Evolutionary conservation across 495 filamentous ascomycete genomes (phyloP), one percentile per base, ranked within the genome.

Genomic region (Chlorociboria aeruginascens): DNA sequence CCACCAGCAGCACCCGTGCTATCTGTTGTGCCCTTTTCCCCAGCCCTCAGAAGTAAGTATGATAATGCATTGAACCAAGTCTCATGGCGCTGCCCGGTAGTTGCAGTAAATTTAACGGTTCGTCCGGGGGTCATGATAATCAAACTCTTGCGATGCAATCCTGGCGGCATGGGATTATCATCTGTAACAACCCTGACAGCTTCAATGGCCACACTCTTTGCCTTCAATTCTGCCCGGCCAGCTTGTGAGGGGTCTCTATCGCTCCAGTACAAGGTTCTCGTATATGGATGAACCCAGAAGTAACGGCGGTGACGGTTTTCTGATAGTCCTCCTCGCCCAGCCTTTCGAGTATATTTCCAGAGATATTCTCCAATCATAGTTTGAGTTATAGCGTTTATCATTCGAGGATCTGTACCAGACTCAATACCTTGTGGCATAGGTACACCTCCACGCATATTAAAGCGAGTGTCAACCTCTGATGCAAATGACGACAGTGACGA

Each of bases 221-320:
- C 87, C 57, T 82, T 85, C 49, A 89, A 65, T 63, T 95, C 83
- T 14, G 73, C 69, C 52, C 83, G 78, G 12, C 86, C 85, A 42
- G 82, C 86, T 25, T 70, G 73, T 36, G 83, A 77, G 1, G 93
- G 93, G 63, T 97, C 90, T 34, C 81, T 74, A 48, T 93, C 86
- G 60, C 86, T 93, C 92, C 92, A 98, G 69, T 98, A 98, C 48
- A 98, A 63, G 0, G 90, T 96, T 29, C 89, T 79, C 4, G 93
- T 98, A 64, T 98, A 98, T 0, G 92, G 92, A 64, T 98, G 92
- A 16, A 98, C 85, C 92, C 92, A 98, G 77, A 98, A 98, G 69
- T 95, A 98, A 28, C 92, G 81, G 32, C 86, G 79, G 61, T 98
- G 92, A 38, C 92, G 73, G 32, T 87, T 94, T 48, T 77, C 79